Evolutionary conservation across 139 green algal genomes (phyloP), one percentile per base, ranked within the genome.

Genomic region (Eudorina sp.): DNA sequence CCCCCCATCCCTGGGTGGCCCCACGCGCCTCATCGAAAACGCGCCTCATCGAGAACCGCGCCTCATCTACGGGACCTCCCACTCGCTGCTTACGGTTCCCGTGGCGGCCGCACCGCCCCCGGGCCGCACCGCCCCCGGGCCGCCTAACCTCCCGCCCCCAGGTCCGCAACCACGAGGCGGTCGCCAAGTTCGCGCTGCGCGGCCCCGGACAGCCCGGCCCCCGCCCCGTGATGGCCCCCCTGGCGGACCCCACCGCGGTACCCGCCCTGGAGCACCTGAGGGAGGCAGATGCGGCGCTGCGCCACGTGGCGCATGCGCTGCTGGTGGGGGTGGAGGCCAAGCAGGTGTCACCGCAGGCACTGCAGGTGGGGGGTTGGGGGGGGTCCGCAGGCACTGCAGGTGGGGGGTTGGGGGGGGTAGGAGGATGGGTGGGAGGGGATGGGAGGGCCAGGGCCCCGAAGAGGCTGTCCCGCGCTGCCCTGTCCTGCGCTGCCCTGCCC

Each of bases 241-340:
- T 99, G 41, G 84, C 93, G 8, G 96, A 99, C 82, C 97, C 97
- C 14, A 94, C 91, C 19, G 96, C 94, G 27, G 74, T 94, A 0
- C 89, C 97, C 34, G 91, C 83, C 14, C 21, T 90, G 51, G 21
- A 86, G 27, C 88, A 93, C 43, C 92, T 93, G 53, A 27, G 46
- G 2, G 82, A 86, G 16, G 88, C 83, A 21, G 94, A 95, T 58
- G 92, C 91, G 84, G 96, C 92, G 9, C 83, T 99, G 91, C 92
- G 97, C 18, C 92, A 97, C 82, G 96, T 99, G 48, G 95, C 91
- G 18, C 94, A 97, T 62, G 96, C 95, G 66, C 91, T 99, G 91
- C 85, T 99, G 74, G 92, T 89, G 38, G 96, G 96, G 0, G 88
- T 92, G 38, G 94, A 96, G 23, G 90, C 88, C 29, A 94, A 96